A percentile compares a stretch with the other conserved stretches of the same genome.
These are phyloP conservation scores for Fonsecaea erecta DNA, from an alignment of 2,329 filamentous ascomycete genomes.

Conservation along the genomic window DNA sequence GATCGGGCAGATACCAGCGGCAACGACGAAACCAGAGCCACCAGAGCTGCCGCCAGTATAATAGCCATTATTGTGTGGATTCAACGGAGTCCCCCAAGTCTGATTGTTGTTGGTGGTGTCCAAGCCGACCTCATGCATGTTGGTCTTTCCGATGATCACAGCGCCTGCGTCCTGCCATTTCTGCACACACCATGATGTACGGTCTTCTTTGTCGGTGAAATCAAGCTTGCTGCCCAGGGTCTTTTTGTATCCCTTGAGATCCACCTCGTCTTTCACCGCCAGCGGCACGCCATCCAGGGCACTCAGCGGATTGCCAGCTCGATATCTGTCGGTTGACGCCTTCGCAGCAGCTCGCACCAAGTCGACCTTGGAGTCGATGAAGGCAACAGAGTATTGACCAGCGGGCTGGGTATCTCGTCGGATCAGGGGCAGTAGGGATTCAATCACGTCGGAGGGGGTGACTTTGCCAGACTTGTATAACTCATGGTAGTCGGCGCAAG, in stretches of 20 bases:
- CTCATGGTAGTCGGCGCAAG: constrained; percentile 75
- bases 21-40: constrained; percentile 72
- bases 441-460: constrained; percentile 73
- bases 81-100: constrained; percentile 72
- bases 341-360: constrained; percentile 69
- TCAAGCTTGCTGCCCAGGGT: constrained; percentile 68
- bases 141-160: constrained; percentile 74
- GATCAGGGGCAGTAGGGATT: constrained; percentile 73
- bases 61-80: constrained; percentile 76
- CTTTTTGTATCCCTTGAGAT: constrained; percentile 71
- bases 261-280: constrained; percentile 80
- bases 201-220: constrained; percentile 52
- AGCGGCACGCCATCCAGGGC: constrained; percentile 82
- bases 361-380: constrained; percentile 69
- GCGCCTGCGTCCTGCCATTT: constrained; percentile 76
- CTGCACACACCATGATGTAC: constrained; percentile 71
- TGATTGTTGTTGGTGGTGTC: constrained; percentile 85
- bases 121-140: constrained; percentile 80
- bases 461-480: constrained; percentile 71
- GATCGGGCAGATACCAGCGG: constrained; percentile 74
- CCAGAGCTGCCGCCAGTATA: constrained; percentile 83
- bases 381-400: constrained; percentile 71
- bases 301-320: constrained; percentile 66
- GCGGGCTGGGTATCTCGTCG: constrained; percentile 60
- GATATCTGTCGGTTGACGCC: constrained; percentile 74